Evolutionary conservation across 148 eudicot genomes (phyloP), one percentile per base, ranked within the genome.

Genomic region (Chenopodium album): DNA sequence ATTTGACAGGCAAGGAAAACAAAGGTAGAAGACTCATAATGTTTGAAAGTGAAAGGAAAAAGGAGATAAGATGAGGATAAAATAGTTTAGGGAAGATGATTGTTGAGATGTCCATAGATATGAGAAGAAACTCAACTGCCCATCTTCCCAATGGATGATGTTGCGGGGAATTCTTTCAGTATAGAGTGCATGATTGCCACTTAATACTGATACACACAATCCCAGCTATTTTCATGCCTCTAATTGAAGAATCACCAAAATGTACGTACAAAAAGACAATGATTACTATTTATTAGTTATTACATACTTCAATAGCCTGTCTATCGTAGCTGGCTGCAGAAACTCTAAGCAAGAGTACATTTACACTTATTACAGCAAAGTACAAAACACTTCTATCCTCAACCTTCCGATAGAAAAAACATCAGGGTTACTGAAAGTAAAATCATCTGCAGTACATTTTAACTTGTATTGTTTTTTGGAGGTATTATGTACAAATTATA

Each of bases 121-220:
- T 75, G 29, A 46, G 26, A 73, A 79, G 78, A 78, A 87, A 52
- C 80, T 32, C 82, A 81, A 81, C 83, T 83, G 84, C 84, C 86
- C 86, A 86, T 64, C 84, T 77, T 78, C 84, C 82, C 79, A 22
- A 84, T 9, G 71, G 29, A 69, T 41, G 44, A 63, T 87, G 50
- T 79, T 26, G 80, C 83, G 76, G 78, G 85, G 78, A 84, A 84
- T 65, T 68, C 87, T 87, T 87, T 85, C 91, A 84, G 16, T 75
- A 79, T 23, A 73, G 68, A 79, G 84, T 81, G 80, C 47, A 66
- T 67, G 26, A 12, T 56, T 23, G 32, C 52, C 28, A 82, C 85
- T 80, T 78, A 78, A 84, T 69, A 82, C 82, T 80, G 88, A 86
- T 84, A 86, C 90, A 86, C 86, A 88, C 87, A 79, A 73, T 73